Evolutionary conservation across 2,329 filamentous ascomycete genomes (phyloP).

Genomic region (Colletotrichum nymphaeae): DNA sequence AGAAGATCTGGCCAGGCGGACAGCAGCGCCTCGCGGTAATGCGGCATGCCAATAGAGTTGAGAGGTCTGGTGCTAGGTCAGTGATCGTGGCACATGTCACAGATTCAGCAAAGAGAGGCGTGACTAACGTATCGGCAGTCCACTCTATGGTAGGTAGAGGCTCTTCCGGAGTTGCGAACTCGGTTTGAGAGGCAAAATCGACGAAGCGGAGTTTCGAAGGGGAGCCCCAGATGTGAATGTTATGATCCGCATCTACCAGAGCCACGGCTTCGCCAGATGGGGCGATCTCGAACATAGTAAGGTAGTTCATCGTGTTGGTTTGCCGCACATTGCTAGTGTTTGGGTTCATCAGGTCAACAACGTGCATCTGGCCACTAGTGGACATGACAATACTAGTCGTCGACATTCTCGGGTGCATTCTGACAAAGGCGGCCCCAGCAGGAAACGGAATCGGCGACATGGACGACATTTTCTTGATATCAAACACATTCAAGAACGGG

Average conservation of each 20-base stretch:
- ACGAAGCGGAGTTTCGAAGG: conserved; percentile 88
- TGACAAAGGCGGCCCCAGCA: conserved; percentile 90
- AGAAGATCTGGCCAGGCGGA: conserved; percentile 92
- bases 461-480: conserved; percentile 89
- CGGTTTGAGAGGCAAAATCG: conserved; percentile 80
- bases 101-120: background rate
- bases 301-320: conserved; percentile 76
- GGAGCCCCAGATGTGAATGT: conserved; percentile 89
- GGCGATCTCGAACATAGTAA: conserved; percentile 86
- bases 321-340: conserved; percentile 88
- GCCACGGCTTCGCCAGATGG: conserved; percentile 88
- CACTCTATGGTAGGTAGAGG: conserved; percentile 73
- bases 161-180: conserved; percentile 77
- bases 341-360: conserved; percentile 94
- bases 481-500: conserved; percentile 94
- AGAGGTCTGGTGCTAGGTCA: conserved; percentile 65
- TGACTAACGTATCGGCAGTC: conserved; percentile 74
- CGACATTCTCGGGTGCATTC: conserved; percentile 95
- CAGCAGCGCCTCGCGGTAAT: conserved; percentile 87
- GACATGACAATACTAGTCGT: conserved; percentile 96
- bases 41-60: conserved; percentile 89
- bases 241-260: conserved; percentile 81
- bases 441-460: conserved; percentile 93
- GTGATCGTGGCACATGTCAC: conserved; percentile 19
- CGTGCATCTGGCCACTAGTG: conserved; percentile 91